phyloP scores from a whole-genome alignment of 2,329 filamentous ascomycete species.

The Rhynchosporium secalis region DNA sequence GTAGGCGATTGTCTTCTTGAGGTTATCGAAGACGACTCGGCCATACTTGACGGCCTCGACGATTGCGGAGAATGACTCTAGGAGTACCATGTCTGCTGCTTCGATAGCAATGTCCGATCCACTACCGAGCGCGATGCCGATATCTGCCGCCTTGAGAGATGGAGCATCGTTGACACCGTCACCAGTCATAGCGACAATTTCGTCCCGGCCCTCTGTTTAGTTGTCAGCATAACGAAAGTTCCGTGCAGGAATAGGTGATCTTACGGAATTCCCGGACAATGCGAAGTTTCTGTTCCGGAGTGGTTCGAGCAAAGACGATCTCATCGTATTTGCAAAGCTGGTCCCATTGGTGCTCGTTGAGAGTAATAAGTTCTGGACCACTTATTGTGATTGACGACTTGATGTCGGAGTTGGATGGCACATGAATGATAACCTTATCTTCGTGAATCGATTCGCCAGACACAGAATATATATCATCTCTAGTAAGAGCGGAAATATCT shows the following conservation, averaged over 20 bases:
- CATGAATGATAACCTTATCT: constrained; percentile 18
- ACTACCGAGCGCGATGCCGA: constrained; percentile 60
- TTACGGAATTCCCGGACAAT: constrained; percentile 71
- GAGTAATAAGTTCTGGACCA: constrained; percentile 63
- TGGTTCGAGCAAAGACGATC: constrained; percentile 75
- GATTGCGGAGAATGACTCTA: constrained; percentile 70
- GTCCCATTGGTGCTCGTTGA: constrained; percentile 70
- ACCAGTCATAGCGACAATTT: constrained; percentile 57
- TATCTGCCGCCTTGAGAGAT: constrained; percentile 61
- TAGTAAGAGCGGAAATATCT: constrained; percentile 46
- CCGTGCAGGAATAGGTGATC: not conserved
- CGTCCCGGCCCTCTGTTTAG: constrained; percentile 48
- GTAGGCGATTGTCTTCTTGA: constrained; percentile 68
- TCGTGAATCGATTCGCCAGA: constrained; percentile 19
- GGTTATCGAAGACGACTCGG: constrained; percentile 75
- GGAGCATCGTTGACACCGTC: constrained; percentile 53
- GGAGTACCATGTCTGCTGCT: constrained; percentile 61
- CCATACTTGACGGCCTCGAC: constrained; percentile 73
- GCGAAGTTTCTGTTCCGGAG: constrained; percentile 75
- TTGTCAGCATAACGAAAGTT: not conserved
- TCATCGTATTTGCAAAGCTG: constrained; percentile 64
- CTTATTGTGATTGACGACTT: constrained; percentile 59
- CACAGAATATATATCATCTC: constrained; percentile 28
- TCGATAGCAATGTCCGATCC: constrained; percentile 63
- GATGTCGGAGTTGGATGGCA: constrained; percentile 8